Evolutionary conservation across 805 yeast genomes (phyloP).

Genomic region (Cyberlindnera japonica): DNA sequence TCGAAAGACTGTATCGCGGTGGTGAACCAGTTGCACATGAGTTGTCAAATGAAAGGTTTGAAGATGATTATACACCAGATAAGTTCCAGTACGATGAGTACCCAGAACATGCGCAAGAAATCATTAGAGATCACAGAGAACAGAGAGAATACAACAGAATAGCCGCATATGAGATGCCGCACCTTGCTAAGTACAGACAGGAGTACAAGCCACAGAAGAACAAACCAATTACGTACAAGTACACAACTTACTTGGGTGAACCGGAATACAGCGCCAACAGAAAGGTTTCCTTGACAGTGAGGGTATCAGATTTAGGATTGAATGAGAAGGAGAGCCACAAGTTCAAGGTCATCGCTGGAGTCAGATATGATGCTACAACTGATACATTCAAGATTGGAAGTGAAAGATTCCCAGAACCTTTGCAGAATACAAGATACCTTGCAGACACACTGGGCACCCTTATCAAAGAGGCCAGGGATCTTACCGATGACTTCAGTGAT

Average conservation of each 20-base stretch:
- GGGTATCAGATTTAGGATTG: constrained; percentile 52
- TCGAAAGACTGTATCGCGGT: constrained; percentile 35
- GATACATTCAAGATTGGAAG: constrained; percentile 64
- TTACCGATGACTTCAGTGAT: constrained; percentile 63
- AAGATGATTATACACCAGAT: constrained; percentile 35
- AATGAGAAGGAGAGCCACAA: constrained; percentile 57
- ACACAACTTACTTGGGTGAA: constrained; percentile 73
- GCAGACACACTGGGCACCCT: constrained; percentile 61
- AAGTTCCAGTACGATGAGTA: constrained; percentile 61
- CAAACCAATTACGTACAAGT: constrained; percentile 61
- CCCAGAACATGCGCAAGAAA: constrained; percentile 68
- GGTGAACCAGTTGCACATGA: constrained; percentile 42
- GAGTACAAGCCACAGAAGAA: constrained; percentile 50
- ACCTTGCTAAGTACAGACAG: constrained; percentile 70
- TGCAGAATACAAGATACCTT: constrained; percentile 79
- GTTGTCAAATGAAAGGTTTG: constrained; percentile 31
- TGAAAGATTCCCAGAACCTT: constrained; percentile 64
- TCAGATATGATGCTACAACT: constrained; percentile 61
- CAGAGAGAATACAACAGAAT: constrained; percentile 73
- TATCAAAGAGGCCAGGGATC: constrained; percentile 59
- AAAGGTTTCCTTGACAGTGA: constrained; percentile 60
- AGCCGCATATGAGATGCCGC: constrained; percentile 91
- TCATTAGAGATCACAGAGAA: constrained; percentile 66
- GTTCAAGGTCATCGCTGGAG: constrained; percentile 72
- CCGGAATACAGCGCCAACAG: constrained; percentile 50